Conservation (phyloP, 176 grass and related monocot species). For the Musa schizocarpa region DNA sequence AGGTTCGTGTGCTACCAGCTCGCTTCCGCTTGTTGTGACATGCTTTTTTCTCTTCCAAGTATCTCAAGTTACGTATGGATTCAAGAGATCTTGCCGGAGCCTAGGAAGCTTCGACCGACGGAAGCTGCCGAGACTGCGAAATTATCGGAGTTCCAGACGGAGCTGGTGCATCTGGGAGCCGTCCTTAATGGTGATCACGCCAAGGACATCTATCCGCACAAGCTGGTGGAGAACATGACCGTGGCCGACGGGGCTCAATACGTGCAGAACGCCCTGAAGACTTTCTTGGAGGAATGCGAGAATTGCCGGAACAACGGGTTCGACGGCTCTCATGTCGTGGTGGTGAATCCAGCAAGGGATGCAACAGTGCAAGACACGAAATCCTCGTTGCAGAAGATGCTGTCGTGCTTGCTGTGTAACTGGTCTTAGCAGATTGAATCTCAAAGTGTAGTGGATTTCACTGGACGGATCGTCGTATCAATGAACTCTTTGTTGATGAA, state of each 20-base stretch:
- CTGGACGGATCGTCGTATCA: too few relatives aligned
- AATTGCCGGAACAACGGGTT: not conserved
- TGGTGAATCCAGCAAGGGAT: not conserved
- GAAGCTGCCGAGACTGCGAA: not conserved
- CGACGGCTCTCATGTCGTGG: slow-evolving; percentile 2
- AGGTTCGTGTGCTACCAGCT: not conserved
- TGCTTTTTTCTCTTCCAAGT: too few relatives aligned
- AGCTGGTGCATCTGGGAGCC: slow-evolving; percentile 11
- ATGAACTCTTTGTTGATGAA: too few relatives aligned
- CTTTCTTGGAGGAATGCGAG: not conserved
- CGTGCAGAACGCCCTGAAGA: not conserved
- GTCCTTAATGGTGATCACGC: slow-evolving; percentile 12
- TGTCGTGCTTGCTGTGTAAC: not conserved
- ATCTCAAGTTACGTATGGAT: not conserved
- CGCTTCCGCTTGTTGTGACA: too few relatives aligned
- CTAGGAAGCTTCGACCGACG: not conserved
- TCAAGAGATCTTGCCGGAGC: slow-evolving; percentile 1
- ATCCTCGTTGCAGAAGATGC: not conserved
- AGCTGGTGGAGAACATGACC: slow-evolving; percentile 14
- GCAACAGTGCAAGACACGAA: not conserved
- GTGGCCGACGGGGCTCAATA: not conserved
- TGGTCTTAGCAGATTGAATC: not conserved
- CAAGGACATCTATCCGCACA: not conserved
- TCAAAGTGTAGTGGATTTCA: too few relatives aligned
- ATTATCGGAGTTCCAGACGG: slow-evolving; percentile 1